Percentiles rank a stretch among this genome's conserved stretches.
These are phyloP conservation scores for Aspergillus nidulans DNA, from an alignment of 495 filamentous ascomycete genomes.

Conservation along the genomic window DNA sequence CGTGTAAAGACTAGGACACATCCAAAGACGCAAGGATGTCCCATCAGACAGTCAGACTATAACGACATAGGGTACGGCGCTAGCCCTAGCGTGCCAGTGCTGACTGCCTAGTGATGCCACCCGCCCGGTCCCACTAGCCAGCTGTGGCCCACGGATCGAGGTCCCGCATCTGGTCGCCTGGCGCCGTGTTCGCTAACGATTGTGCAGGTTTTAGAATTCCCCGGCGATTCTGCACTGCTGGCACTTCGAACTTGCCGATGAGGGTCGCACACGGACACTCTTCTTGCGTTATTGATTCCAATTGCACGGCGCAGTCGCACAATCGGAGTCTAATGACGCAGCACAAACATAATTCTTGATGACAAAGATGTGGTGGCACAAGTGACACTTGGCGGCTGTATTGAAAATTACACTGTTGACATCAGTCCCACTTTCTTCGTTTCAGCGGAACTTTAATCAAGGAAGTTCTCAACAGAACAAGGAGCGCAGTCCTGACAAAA, in stretches of 20 bases:
- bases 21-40: neutral
- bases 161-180: conserved; percentile 9
- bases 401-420: neutral
- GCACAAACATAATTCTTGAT: no score
- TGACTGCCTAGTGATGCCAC: no score
- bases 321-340: no score
- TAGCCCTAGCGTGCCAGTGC: no score
- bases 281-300: no score
- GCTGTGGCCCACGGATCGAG: neutral
- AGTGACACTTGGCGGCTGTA: neutral
- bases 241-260: no score
- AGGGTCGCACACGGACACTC: no score
- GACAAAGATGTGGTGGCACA: no score
- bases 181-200: conserved; percentile 3
- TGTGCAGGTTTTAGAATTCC: conserved; percentile 15
- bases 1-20: neutral
- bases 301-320: no score
- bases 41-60: neutral
- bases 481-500: neutral
- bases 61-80: neutral
- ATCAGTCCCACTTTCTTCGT: neutral
- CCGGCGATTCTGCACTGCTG: neutral
- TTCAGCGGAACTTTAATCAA: neutral
- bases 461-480: neutral
- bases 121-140: neutral